phyloP scores from a whole-genome alignment of 768 basidiomycete genomes.

The Suillus brevipes region DNA sequence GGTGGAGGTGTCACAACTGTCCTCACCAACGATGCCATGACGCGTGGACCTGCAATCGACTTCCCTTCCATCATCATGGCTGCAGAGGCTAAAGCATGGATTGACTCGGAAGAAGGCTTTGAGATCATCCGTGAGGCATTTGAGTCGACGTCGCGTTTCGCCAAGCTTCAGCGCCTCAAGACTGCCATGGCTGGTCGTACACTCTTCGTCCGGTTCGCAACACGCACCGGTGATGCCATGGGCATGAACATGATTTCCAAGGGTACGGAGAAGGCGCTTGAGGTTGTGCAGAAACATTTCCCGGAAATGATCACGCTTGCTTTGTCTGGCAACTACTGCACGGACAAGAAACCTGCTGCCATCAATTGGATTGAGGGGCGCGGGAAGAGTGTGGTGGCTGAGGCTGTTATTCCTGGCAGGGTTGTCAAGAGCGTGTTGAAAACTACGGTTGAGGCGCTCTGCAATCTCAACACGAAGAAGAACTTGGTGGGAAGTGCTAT shows the following conservation, averaged over 20 bases:
- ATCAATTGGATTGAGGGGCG: slow-evolving; percentile 99
- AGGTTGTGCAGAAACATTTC: slow-evolving; percentile 72
- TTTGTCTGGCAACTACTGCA: slow-evolving; percentile 97
- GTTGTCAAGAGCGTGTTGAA: slow-evolving; percentile 90
- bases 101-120: slow-evolving; percentile 81
- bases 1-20: slow-evolving; percentile 96
- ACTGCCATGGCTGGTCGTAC: slow-evolving; percentile 91
- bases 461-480: slow-evolving; percentile 95
- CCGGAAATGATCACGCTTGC: slow-evolving; percentile 91
- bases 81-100: slow-evolving; percentile 85
- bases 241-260: slow-evolving; percentile 99
- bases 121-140: slow-evolving; percentile 78
- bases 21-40: slow-evolving; percentile 92
- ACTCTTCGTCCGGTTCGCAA: slow-evolving; percentile 90
- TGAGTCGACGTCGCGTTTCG: slow-evolving; percentile 93
- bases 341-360: slow-evolving; percentile 99
- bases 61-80: slow-evolving; percentile 83
- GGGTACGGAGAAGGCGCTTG: slow-evolving; percentile 94
- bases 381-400: slow-evolving; percentile 96
- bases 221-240: slow-evolving; percentile 97
- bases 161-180: slow-evolving; percentile 82
- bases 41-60: slow-evolving; percentile 96
- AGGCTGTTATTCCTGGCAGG: slow-evolving; percentile 88
- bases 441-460: slow-evolving; percentile 88
- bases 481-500: slow-evolving; percentile 96